Conservation (phyloP, 805 yeast species). For the Candida alai region DNA sequence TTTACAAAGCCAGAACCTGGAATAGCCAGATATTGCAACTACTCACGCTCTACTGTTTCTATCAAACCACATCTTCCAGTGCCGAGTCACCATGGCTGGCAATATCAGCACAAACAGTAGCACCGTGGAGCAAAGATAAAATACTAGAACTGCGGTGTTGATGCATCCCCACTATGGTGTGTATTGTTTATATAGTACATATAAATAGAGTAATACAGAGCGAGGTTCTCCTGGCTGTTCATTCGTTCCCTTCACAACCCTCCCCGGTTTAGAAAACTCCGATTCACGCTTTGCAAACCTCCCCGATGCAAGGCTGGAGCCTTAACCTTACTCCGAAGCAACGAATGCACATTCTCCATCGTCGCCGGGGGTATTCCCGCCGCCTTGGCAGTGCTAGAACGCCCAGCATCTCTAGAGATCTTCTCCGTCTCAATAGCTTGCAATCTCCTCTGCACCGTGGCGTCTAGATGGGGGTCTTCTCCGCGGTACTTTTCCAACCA, state of each 20-base stretch:
- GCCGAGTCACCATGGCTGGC: too few relatives aligned
- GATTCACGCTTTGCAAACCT: slow-evolving; percentile 23
- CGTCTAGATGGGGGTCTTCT: slow-evolving; percentile 27
- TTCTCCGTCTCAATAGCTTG: slow-evolving; percentile 12
- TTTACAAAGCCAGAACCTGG: too few relatives aligned
- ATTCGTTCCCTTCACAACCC: neutral
- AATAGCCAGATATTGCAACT: too few relatives aligned
- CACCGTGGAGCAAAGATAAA: too few relatives aligned
- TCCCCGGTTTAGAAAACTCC: slow-evolving; percentile 10
- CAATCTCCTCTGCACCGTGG: slow-evolving; percentile 21
- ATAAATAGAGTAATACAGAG: too few relatives aligned
- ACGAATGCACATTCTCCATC: slow-evolving; percentile 34
- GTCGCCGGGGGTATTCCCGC: slow-evolving; percentile 9
- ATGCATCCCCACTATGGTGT: slow-evolving; percentile 1
- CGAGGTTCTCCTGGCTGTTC: too few relatives aligned
- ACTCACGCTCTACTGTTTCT: too few relatives aligned
- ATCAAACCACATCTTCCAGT: too few relatives aligned
- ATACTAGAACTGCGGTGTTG: neutral
- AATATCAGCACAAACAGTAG: too few relatives aligned
- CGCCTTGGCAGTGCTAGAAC: neutral
- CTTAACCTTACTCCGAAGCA: slow-evolving; percentile 36
- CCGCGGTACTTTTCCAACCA: slow-evolving; percentile 65
- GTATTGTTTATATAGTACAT: neutral
- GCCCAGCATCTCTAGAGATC: neutral
- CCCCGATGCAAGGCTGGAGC: slow-evolving; percentile 45